A percentile compares a stretch with the other conserved stretches of the same genome.
Conservation (phyloP, 1,284 basidiomycete species). For the Boletus mariae region DNA sequence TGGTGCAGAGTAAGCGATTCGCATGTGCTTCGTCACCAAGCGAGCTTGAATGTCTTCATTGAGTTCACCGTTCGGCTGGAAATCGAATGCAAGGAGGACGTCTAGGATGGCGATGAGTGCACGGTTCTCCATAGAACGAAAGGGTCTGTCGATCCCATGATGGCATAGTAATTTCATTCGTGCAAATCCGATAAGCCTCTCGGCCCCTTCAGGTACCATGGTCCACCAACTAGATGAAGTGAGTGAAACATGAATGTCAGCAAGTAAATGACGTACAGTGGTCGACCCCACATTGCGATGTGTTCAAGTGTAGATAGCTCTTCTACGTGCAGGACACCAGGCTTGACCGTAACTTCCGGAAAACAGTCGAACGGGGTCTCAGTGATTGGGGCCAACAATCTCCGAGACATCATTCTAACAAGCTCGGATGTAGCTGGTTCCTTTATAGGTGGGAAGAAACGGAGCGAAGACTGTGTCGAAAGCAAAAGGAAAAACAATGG, state of each 20-base stretch:
- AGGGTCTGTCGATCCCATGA: background rate
- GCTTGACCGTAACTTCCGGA: background rate
- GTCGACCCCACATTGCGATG: background rate
- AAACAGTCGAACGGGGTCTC: background rate
- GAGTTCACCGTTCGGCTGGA: background rate
- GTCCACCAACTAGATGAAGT: background rate
- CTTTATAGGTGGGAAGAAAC: background rate
- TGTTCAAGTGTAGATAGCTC: background rate
- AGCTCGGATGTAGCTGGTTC: background rate
- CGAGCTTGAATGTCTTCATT: background rate
- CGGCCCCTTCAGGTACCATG: background rate
- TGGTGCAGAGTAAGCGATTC: background rate
- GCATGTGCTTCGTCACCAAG: conserved; percentile 1
- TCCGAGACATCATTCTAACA: background rate
- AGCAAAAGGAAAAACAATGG: background rate
- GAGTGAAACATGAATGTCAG: background rate
- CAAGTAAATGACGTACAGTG: background rate
- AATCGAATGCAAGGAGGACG: background rate
- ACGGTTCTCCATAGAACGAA: background rate
- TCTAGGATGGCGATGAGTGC: background rate
- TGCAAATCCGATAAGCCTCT: background rate
- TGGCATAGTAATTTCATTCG: background rate
- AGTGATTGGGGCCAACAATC: background rate
- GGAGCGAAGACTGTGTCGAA: background rate
- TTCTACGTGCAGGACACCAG: background rate